A percentile compares a stretch with the other conserved stretches of the same genome.
Conservation (phyloP, 805 yeast genomes). For the Torulaspora gathmanii region DNA sequence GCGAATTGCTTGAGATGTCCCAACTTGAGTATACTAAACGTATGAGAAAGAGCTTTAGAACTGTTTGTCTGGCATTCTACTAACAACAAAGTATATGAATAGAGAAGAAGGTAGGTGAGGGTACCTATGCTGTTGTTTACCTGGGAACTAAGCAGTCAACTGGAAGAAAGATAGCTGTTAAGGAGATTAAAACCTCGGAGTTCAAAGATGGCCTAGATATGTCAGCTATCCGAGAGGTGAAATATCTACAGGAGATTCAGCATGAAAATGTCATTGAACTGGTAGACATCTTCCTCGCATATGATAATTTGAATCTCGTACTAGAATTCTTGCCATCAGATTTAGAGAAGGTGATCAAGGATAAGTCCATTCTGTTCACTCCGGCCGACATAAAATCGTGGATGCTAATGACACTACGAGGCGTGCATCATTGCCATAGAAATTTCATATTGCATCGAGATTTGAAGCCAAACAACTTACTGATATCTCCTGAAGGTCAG, state of each 20-base stretch:
- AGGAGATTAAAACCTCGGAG: constrained; percentile 89
- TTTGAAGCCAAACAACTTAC: constrained; percentile 84
- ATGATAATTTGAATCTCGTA: constrained; percentile 70
- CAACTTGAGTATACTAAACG: constrained; percentile 24
- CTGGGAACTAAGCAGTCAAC: constrained; percentile 55
- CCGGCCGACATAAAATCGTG: constrained; percentile 89
- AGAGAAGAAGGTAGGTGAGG: constrained; percentile 94
- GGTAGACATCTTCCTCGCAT: constrained; percentile 75
- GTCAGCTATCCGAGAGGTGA: constrained; percentile 94
- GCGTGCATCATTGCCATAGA: constrained; percentile 92
- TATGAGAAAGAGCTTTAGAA: constrained; percentile 8
- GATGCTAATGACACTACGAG: constrained; percentile 91
- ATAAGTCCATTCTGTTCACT: constrained; percentile 66
- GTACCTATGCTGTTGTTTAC: constrained; percentile 96
- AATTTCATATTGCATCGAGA: constrained; percentile 88
- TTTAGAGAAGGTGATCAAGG: constrained; percentile 82
- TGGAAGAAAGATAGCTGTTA: constrained; percentile 72
- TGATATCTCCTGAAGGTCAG: constrained; percentile 81
- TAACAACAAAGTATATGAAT: constrained; percentile 1
- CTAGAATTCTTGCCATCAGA: constrained; percentile 90
- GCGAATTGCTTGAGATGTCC: background rate
- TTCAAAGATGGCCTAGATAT: constrained; percentile 96
- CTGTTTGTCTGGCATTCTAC: background rate
- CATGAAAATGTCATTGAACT: constrained; percentile 82
- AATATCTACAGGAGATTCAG: constrained; percentile 74